Conservation (phyloP, 495 filamentous ascomycete species). For the Astrothelium macrocarpum region DNA sequence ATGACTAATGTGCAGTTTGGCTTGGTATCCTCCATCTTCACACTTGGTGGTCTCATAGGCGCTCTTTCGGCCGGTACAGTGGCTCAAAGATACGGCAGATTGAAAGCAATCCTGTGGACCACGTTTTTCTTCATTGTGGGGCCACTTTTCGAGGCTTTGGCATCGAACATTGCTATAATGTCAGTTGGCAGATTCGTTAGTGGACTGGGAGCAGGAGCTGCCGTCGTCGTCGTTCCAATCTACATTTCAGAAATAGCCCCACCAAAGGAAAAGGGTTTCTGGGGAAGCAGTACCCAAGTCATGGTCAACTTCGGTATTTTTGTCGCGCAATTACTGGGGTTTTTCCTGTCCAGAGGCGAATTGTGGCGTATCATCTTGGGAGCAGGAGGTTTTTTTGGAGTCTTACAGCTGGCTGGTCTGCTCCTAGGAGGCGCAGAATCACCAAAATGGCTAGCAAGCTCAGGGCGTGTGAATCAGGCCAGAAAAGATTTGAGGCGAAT, state of each 20-base stretch:
- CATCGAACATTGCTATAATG: conserved; percentile 56
- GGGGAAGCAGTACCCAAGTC: conserved; percentile 86
- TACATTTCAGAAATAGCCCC: conserved; percentile 90
- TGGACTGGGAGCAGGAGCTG: conserved; percentile 74
- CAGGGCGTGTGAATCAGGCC: conserved; percentile 51
- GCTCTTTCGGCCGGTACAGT: conserved; percentile 68
- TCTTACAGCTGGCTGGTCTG: conserved; percentile 55
- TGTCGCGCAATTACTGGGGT: conserved; percentile 70
- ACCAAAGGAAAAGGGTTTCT: conserved; percentile 65
- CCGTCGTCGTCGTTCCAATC: conserved; percentile 89
- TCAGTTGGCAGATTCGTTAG: conserved; percentile 65
- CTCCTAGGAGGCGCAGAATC: conserved; percentile 66
- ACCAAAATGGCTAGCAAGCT: conserved; percentile 71
- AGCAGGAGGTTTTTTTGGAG: conserved; percentile 58
- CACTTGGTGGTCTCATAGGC: conserved; percentile 76
- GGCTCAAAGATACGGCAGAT: conserved; percentile 62
- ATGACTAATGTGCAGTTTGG: conserved; percentile 72
- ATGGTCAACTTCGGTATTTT: conserved; percentile 93
- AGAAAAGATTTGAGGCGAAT: conserved; percentile 61
- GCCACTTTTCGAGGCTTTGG: conserved; percentile 61
- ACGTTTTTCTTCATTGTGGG: conserved; percentile 69
- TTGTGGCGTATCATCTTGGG: conserved; percentile 78
- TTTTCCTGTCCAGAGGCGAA: conserved; percentile 67
- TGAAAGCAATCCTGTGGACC: conserved; percentile 59
- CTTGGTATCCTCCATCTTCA: conserved; percentile 80